Conservation (phyloP, 148 eudicot genomes). For the Bassia scoparia region DNA sequence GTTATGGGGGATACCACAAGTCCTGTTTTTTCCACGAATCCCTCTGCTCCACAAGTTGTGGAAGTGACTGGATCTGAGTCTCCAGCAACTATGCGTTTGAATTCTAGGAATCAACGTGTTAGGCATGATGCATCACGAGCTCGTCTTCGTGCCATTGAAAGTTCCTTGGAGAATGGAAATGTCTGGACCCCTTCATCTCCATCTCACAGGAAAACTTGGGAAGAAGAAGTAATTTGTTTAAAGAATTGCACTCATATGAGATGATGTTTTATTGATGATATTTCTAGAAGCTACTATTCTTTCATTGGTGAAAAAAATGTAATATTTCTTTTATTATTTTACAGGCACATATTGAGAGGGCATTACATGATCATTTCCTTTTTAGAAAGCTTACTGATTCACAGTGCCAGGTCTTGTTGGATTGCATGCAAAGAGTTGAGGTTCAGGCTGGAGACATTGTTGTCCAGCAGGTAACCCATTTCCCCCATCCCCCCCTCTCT, state of each 20-base stretch:
- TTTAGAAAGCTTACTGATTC: slow-evolving; percentile 95
- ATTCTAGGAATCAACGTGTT: slow-evolving; percentile 58
- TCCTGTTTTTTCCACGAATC: slow-evolving; percentile 41
- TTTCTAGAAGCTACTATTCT: slow-evolving; percentile 4
- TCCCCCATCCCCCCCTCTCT: too few relatives aligned
- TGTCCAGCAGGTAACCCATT: slow-evolving; percentile 65
- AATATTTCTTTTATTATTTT: slow-evolving; percentile 1
- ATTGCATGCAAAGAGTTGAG: slow-evolving; percentile 97
- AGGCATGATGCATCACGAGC: slow-evolving; percentile 86
- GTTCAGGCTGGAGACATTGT: slow-evolving; percentile 85
- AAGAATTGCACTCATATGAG: slow-evolving; percentile 1
- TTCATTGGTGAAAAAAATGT: not conserved
- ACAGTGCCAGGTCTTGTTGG: slow-evolving; percentile 90
- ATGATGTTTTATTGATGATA: not conserved
- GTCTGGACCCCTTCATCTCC: slow-evolving; percentile 89
- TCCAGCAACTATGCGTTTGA: slow-evolving; percentile 64
- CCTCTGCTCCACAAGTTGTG: slow-evolving; percentile 64
- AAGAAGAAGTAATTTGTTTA: slow-evolving; percentile 71
- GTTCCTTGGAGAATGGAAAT: slow-evolving; percentile 80
- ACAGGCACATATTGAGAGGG: slow-evolving; percentile 91
- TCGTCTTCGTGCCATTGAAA: slow-evolving; percentile 89
- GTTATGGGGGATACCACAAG: slow-evolving; percentile 39
- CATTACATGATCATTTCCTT: slow-evolving; percentile 91
- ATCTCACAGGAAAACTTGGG: slow-evolving; percentile 91
- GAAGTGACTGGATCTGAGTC: slow-evolving; percentile 87